Evolutionary conservation across 179 eudicot species (phyloP), one percentile per base, ranked within the genome.

Genomic region (Vitellaria paradoxa): DNA sequence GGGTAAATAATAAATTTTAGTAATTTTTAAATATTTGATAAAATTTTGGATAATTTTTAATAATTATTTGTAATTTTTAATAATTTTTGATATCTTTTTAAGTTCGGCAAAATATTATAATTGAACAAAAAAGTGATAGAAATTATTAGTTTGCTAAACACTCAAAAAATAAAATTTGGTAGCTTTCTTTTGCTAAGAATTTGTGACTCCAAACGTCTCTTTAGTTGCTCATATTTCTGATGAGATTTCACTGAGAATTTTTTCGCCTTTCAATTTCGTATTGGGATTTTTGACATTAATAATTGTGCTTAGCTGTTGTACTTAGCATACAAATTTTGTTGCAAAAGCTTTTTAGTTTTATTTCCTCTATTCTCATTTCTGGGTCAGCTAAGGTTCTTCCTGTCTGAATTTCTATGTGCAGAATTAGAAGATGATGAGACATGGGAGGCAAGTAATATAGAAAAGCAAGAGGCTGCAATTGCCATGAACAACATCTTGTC

Each of bases 391-490:
- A 30, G 52, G 64, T 72, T 55, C 65, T 72, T 30, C 56, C 57
- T 9, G 37, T 71, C 57, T 60, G 26, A 57, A 60, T 67, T 81
- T 86, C 55, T 80, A 59, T 55, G 55, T 79, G 50, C 93, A 93
- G 97, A 88, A 77, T 66, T 82, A 78, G 90, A 87, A 20, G 78
- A 76, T 76, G 88, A 89, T 57, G 90, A 91, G 79, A 77, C 77
- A 4, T 92, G 94, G 77, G 89, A 88, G 81, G 96, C 96, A 65
- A 88, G 85, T 87, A 96, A 92, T 77, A 47, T 85, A 63, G 97
- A 94, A 80, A 91, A 91, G 86, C 83, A 74, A 81, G 86, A 89
- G 72, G 92, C 94, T 65, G 60, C 83, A 40, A 72, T 83, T 79
- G 92, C 96, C 80, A 80, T 84, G 77, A 85, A 71, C 82, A 91